phyloP scores from a whole-genome alignment of 2,329 filamentous ascomycete species.

The Hymenoscyphus salicellus region DNA sequence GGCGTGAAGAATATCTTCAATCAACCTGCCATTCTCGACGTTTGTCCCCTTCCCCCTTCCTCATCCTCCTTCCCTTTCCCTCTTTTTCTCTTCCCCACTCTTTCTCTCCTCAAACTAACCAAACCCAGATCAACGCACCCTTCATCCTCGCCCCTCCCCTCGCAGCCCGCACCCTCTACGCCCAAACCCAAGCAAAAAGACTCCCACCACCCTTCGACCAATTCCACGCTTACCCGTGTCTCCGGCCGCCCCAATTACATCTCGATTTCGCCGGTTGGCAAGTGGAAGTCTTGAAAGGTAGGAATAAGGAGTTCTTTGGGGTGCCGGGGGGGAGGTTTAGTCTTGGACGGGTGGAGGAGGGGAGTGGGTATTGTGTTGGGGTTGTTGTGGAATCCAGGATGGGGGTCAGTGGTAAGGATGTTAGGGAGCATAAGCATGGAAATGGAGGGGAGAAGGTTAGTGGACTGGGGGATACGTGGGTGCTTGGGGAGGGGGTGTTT shows the following conservation, averaged over 20 bases:
- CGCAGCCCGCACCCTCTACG: conserved; percentile 23
- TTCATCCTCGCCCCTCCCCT: conserved; percentile 26
- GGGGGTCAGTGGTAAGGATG: background rate
- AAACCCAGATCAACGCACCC: conserved; percentile 25
- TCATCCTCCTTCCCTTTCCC: too few relatives aligned
- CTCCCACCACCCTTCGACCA: conserved; percentile 24
- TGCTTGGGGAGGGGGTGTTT: conserved; percentile 30
- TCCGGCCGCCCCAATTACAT: conserved; percentile 23
- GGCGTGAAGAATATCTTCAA: conserved; percentile 20
- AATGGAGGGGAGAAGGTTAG: conserved; percentile 6
- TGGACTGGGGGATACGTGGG: conserved; percentile 24
- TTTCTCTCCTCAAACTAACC: too few relatives aligned
- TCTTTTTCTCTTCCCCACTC: too few relatives aligned
- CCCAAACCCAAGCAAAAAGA: conserved; percentile 22
- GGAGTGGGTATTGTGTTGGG: conserved; percentile 27
- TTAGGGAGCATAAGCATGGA: background rate
- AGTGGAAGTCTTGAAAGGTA: conserved; percentile 21
- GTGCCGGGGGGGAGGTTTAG: conserved; percentile 24
- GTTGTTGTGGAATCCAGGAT: conserved; percentile 26
- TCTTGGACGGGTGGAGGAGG: conserved; percentile 20
- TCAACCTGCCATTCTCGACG: conserved; percentile 26
- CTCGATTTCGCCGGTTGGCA: conserved; percentile 24
- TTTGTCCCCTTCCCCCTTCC: background rate
- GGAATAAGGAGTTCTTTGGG: conserved; percentile 16
- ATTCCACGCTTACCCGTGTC: conserved; percentile 27